Percentiles rank a stretch among this genome's conserved stretches.
Conservation (phyloP, 805 yeast genomes). For the Lachancea thermotolerans region DNA sequence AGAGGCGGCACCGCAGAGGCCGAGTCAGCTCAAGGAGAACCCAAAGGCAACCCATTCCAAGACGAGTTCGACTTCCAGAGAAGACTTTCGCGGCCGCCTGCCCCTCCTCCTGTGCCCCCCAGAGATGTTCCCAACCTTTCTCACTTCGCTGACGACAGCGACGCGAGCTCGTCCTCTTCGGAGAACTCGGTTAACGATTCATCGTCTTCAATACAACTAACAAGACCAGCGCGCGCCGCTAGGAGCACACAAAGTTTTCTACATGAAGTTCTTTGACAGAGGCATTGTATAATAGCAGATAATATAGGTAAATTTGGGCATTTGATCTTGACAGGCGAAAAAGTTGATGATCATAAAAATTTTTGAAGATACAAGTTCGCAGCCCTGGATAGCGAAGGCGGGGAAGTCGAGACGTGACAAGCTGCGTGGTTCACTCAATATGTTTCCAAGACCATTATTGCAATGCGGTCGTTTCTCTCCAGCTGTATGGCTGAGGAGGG, state of each 20-base stretch:
- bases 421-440: neutral
- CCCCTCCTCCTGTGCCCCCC: conserved; percentile 11
- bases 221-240: conserved; percentile 3
- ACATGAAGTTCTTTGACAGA: conserved; percentile 3
- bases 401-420: neutral
- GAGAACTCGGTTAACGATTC: neutral
- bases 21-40: conserved; percentile 7
- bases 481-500: neutral
- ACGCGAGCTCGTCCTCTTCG: conserved; percentile 1
- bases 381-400: neutral
- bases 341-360: neutral
- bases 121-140: conserved; percentile 3
- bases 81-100: conserved; percentile 15
- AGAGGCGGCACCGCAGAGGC: neutral
- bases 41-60: conserved; percentile 19
- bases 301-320: neutral
- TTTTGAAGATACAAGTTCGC: neutral
- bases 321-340: neutral
- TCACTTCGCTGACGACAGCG: conserved; percentile 1
- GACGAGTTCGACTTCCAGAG: conserved; percentile 22
- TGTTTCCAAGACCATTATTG: neutral
- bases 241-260: conserved; percentile 8
- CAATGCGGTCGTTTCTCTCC: conserved; percentile 1
- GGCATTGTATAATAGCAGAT: neutral
- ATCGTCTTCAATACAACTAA: conserved; percentile 4